phyloP scores from a whole-genome alignment of 2,329 filamentous ascomycete genomes.

The Pseudocercospora eumusae region DNA sequence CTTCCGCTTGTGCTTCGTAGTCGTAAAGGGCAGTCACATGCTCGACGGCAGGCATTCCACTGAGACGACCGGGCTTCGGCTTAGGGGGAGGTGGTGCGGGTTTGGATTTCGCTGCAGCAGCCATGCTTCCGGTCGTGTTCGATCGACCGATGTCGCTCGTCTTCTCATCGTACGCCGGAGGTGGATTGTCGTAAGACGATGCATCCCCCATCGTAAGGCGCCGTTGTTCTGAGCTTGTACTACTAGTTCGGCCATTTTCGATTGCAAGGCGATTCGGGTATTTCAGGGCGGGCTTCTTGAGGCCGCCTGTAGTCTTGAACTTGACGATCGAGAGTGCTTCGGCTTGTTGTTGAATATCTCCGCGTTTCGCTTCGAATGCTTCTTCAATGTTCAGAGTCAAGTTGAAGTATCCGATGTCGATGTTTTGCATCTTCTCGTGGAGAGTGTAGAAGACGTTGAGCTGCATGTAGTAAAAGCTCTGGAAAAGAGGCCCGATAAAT shows the following conservation, averaged over 20 bases:
- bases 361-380: conserved; percentile 84
- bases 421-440: conserved; percentile 95
- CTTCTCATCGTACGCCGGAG: conserved; percentile 34
- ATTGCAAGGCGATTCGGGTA: conserved; percentile 50
- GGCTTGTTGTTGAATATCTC: conserved; percentile 79
- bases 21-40: conserved; percentile 91
- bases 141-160: conserved; percentile 35
- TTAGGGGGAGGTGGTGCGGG: conserved; percentile 54
- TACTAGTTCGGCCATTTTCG: conserved; percentile 31
- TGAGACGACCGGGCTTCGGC: conserved; percentile 70
- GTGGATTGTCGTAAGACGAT: conserved; percentile 24
- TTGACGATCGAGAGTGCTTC: conserved; percentile 83
- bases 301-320: conserved; percentile 82
- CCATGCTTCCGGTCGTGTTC: conserved; percentile 43
- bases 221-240: conserved; percentile 32
- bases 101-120: conserved; percentile 51
- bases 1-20: conserved; percentile 92
- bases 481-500: conserved; percentile 95
- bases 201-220: conserved; percentile 30
- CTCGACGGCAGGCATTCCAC: conserved; percentile 64
- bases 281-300: conserved; percentile 54
- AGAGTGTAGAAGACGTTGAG: conserved; percentile 98
- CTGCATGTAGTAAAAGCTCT: conserved; percentile 99
- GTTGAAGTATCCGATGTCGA: conserved; percentile 98
- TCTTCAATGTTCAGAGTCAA: conserved; percentile 87